Conservation (phyloP, 2,329 filamentous ascomycete genomes). For the Paraphaeosphaeria minitans region DNA sequence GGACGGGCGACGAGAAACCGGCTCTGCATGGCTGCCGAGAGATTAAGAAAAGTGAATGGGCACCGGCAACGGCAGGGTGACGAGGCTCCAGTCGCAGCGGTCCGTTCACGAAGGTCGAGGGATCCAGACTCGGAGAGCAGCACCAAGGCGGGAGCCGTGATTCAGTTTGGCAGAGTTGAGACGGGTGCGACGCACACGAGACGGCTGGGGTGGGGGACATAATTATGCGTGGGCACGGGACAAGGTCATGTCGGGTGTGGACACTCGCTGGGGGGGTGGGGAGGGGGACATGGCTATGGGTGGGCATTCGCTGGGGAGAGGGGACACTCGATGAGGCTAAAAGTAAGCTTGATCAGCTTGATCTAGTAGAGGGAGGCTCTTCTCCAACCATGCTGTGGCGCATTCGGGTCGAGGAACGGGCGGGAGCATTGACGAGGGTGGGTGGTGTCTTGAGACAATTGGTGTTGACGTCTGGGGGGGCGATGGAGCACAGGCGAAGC, state of each 20-base stretch:
- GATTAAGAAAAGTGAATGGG: constrained; percentile 32
- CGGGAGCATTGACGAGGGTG: constrained; percentile 31
- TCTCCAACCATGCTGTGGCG: constrained; percentile 33
- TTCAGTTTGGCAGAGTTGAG: constrained; percentile 37
- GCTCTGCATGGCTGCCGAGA: constrained; percentile 31
- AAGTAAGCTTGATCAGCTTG: constrained; percentile 31
- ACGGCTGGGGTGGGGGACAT: constrained; percentile 32
- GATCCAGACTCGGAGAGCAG: constrained; percentile 35
- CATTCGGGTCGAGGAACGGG: constrained; percentile 15
- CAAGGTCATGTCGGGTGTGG: too few species aligned
- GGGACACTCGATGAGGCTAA: constrained; percentile 23
- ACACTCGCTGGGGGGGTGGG: too few species aligned
- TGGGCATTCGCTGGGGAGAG: too few species aligned
- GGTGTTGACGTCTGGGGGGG: constrained; percentile 40
- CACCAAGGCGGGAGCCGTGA: constrained; percentile 32
- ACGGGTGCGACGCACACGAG: constrained; percentile 40
- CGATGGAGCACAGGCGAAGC: constrained; percentile 30
- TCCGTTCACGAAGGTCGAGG: constrained; percentile 20
- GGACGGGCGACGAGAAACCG: constrained; percentile 34
- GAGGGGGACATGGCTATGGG: constrained; percentile 35
- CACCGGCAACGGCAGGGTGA: constrained; percentile 18
- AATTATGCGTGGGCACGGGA: constrained; percentile 39
- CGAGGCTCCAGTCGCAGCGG: constrained; percentile 20
- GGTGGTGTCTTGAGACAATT: constrained; percentile 45
- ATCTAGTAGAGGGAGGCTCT: constrained; percentile 21